A percentile compares a stretch with the other conserved stretches of the same genome.
phyloP scores from a whole-genome alignment of 257 asterid species.

The Solanum ahanhuiri region DNA sequence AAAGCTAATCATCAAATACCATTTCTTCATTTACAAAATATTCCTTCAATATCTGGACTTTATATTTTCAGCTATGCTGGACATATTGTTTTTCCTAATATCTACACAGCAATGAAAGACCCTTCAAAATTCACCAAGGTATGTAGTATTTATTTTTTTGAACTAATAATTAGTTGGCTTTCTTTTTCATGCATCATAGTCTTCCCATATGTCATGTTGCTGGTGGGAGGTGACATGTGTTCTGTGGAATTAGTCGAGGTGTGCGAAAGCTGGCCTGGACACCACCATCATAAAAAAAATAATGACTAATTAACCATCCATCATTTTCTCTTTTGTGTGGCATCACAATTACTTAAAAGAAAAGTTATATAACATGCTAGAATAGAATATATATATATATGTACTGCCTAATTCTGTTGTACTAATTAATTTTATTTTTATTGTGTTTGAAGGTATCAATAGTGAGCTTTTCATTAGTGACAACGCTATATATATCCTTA shows the following conservation, averaged over 20 bases:
- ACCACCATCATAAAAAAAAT: neutral
- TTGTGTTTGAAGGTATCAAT: slow-evolving; percentile 37
- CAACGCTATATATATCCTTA: slow-evolving; percentile 35
- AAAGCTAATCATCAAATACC: slow-evolving; percentile 30
- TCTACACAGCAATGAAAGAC: slow-evolving; percentile 60
- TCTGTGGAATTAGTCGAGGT: neutral
- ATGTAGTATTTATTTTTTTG: neutral
- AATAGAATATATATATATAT: too few species aligned
- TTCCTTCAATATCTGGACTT: slow-evolving; percentile 57
- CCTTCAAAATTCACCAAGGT: slow-evolving; percentile 77
- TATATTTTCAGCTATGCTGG: slow-evolving; percentile 57
- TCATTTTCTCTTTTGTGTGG: neutral
- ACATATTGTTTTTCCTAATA: slow-evolving; percentile 63
- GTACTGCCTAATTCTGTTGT: neutral
- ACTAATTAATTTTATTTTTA: neutral
- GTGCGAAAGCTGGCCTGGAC: neutral
- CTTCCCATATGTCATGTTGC: neutral
- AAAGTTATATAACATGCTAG: neutral
- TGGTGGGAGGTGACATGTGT: too few species aligned
- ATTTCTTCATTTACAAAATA: slow-evolving; percentile 17
- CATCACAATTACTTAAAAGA: neutral
- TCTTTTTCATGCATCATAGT: neutral
- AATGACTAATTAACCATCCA: neutral
- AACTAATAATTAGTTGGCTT: neutral
- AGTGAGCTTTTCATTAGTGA: slow-evolving; percentile 54